Base-by-base conservation (phyloP, 148 eudicot genomes). In the Selenicereus undatus region DNA sequence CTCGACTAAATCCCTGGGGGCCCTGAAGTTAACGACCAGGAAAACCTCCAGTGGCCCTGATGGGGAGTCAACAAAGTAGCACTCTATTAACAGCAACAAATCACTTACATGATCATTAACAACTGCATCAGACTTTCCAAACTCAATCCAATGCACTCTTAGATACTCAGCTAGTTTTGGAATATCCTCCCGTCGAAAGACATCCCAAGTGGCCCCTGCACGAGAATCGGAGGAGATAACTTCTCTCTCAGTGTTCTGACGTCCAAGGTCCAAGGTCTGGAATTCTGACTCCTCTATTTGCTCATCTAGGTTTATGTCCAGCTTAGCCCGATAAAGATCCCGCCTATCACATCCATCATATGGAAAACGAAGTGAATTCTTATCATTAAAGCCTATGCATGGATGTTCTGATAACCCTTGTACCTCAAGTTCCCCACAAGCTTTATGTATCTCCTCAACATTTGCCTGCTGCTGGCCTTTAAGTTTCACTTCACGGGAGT, bases 181-280 rank as follows among this genome's bases (percentile, higher is more conserved):
- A 82, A 86, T 89, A 86, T 95, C 99, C 84, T 91, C 86, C 48
- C 93, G 90, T 29, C 91, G 94, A 77, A 95, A 95, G 81, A 95
- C 92, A 85, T 95, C 97, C 99, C 99, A 95, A 79, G 82, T 80
- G 75, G 93, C 93, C 79, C 98, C 99, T 76, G 89, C 89, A 82
- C 54, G 24, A 80, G 80, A 71, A 68, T 82, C 80, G 76, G 81
- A 81, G 20, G 65, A 78, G 21, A 74, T 58, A 11, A 82, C 78
- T 62, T 78, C 85, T 52, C 64, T 65, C 36, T 79, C 78, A 71
- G 17, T 60, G 56, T 83, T 84, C 85, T 85, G 86, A 80, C 84
- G 85, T 70, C 86, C 89, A 82, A 83, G 83, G 82, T 78, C 81
- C 70, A 65, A 77, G 76, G 76, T 54, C 84, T 50, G 56, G 72